phyloP scores from a whole-genome alignment of 345 rosid genomes.

The Linum trigynum region DNA sequence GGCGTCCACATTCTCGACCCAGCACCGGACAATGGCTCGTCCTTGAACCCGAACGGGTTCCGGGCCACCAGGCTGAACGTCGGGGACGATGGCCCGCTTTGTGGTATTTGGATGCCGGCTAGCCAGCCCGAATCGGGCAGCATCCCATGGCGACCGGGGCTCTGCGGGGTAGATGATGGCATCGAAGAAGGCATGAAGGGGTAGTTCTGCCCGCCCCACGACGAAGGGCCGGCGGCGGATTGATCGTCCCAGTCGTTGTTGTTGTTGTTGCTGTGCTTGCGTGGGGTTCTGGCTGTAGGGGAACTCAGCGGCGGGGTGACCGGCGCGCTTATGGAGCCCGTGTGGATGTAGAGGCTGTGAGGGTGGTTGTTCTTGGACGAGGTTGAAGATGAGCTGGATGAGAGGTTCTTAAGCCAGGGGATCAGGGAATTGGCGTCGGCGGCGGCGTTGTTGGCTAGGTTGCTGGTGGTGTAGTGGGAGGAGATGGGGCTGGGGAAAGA shows the following conservation, averaged over 20 bases:
- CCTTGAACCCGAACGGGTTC: conserved; percentile 67
- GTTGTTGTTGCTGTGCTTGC: conserved; percentile 12
- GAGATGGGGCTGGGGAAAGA: conserved; percentile 87
- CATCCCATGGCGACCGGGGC: conserved; percentile 53
- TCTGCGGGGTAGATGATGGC: conserved; percentile 88
- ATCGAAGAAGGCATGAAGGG: conserved; percentile 34
- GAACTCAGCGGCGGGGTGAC: conserved; percentile 98
- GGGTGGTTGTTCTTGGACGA: conserved; percentile 49
- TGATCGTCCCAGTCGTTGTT: conserved; percentile 54
- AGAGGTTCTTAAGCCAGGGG: conserved; percentile 91
- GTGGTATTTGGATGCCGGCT: conserved; percentile 39
- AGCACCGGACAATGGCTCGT: conserved; percentile 47
- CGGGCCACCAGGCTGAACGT: conserved; percentile 78
- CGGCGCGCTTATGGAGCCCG: conserved; percentile 97
- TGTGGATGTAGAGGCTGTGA: conserved; percentile 50
- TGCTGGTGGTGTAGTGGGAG: conserved; percentile 41
- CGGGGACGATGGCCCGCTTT: conserved; percentile 74
- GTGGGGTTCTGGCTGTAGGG: conserved; percentile 76
- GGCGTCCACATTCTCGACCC: conserved; percentile 92
- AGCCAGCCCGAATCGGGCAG: conserved; percentile 79
- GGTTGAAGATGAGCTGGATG: conserved; percentile 80
- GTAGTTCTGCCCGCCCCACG: conserved; percentile 39
- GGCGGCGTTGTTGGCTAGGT: conserved; percentile 30
- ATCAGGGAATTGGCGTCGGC: conserved; percentile 69
- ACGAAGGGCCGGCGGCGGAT: conserved; percentile 32